A percentile compares a stretch with the other conserved stretches of the same genome.
phyloP scores from a whole-genome alignment of 2,329 filamentous ascomycete species.

The Phialophora macrospora region DNA sequence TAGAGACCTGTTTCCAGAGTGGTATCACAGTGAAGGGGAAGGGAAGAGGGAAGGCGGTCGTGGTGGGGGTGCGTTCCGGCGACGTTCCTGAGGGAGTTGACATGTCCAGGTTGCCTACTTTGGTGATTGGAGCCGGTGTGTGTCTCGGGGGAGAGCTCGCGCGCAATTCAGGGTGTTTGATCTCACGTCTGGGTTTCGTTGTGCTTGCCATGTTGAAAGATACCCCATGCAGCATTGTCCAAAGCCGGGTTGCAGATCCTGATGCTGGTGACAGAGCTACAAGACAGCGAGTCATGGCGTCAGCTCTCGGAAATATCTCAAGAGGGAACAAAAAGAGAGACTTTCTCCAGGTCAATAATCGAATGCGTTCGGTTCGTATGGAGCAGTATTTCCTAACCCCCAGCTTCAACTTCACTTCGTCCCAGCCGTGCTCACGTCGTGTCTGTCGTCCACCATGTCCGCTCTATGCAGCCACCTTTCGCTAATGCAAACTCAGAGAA shows the following conservation, averaged over 20 bases:
- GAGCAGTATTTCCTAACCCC: neutral
- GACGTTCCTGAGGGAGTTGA: neutral
- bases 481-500: constrained; percentile 14
- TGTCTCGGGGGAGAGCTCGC: neutral
- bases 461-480: constrained; percentile 6
- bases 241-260: neutral
- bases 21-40: constrained; percentile 20
- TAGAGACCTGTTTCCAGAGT: constrained; percentile 45
- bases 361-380: neutral
- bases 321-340: neutral
- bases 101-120: neutral
- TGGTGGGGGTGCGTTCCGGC: neutral
- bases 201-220: neutral
- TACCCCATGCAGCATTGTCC: neutral
- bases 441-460: constrained; percentile 1
- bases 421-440: neutral
- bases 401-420: constrained; percentile 6
- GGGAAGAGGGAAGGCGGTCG: neutral
- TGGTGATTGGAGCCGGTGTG: neutral
- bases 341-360: neutral
- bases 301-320: neutral
- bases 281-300: too few species aligned
- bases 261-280: neutral
- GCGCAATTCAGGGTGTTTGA: neutral
- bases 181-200: neutral